Conservation (phyloP, 495 filamentous ascomycete species). For the Penicillium bialowiezense region DNA sequence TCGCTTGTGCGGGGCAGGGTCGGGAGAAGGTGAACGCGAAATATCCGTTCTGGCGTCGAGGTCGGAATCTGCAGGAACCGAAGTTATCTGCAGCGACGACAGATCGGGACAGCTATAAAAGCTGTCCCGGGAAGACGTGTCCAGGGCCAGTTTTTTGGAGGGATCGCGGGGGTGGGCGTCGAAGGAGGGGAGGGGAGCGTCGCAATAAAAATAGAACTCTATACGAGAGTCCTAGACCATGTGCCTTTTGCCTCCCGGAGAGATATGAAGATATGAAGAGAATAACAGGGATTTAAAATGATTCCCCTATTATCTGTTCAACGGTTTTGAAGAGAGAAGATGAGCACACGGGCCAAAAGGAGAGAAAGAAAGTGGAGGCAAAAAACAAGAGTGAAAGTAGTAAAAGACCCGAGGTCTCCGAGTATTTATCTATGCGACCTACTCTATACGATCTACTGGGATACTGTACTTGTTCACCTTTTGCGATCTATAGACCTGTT, state of each 20-base stretch:
- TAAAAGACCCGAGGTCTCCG: conserved; percentile 9
- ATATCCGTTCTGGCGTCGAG: conserved; percentile 29
- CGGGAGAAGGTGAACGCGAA: conserved; percentile 33
- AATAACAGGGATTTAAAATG: conserved; percentile 2
- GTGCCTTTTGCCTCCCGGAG: too few species aligned
- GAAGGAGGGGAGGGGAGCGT: conserved; percentile 19
- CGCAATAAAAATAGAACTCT: conserved; percentile 27
- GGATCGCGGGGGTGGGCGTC: conserved; percentile 24
- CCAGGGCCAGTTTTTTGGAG: conserved; percentile 47
- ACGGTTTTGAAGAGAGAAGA: too few species aligned
- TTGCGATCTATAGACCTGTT: neutral
- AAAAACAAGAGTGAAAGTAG: neutral
- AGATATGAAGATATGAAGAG: conserved; percentile 1
- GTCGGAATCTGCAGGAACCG: conserved; percentile 9
- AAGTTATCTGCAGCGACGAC: conserved; percentile 35
- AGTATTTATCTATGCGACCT: neutral
- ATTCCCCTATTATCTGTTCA: too few species aligned
- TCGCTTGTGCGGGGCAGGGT: conserved; percentile 35
- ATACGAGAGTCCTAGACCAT: neutral
- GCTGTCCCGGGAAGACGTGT: conserved; percentile 45
- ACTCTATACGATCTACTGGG: neutral
- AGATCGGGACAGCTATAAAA: conserved; percentile 52
- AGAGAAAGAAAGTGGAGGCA: conserved; percentile 10
- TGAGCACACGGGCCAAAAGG: conserved; percentile 7
- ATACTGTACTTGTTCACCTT: neutral